These are phyloP conservation scores for Rhizophagus sp. DNA, from an alignment of 192 early-diverging fungal species.

Conservation along the genomic window DNA sequence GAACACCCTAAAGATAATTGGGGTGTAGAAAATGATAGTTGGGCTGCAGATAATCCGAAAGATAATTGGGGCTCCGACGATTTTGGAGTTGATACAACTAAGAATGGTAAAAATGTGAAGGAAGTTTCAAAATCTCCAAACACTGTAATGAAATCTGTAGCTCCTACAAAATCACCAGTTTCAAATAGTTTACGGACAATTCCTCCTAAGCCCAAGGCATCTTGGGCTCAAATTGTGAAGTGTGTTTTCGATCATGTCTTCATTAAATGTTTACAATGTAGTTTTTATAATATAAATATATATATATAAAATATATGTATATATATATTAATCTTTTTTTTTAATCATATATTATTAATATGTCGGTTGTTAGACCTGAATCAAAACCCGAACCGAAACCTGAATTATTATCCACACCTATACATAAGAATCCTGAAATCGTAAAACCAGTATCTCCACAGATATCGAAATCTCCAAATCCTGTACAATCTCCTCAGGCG, in stretches of 20 bases:
- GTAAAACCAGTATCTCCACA: slow-evolving; percentile 34
- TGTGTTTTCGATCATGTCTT: slow-evolving; percentile 37
- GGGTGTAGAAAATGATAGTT: slow-evolving; percentile 13
- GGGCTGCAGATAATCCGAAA: slow-evolving; percentile 5
- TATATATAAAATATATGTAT: too few relatives aligned
- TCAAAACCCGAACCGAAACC: slow-evolving; percentile 51
- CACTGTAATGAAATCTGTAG: slow-evolving; percentile 23
- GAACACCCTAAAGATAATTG: slow-evolving; percentile 8
- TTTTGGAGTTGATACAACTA: not conserved
- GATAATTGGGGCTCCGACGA: slow-evolving; percentile 13
- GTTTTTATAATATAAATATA: too few relatives aligned
- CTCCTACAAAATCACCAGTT: slow-evolving; percentile 21
- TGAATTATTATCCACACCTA: slow-evolving; percentile 33
- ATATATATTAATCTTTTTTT: too few relatives aligned
- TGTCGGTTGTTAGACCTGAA: slow-evolving; percentile 29
- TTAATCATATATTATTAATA: not conserved
- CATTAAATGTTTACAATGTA: not conserved
- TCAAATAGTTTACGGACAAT: slow-evolving; percentile 42
- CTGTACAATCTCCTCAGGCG: slow-evolving; percentile 26
- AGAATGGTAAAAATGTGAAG: slow-evolving; percentile 2
- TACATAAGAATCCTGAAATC: slow-evolving; percentile 35
- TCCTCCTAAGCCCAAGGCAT: slow-evolving; percentile 44
- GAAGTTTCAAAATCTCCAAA: slow-evolving; percentile 14
- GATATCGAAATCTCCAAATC: slow-evolving; percentile 32
- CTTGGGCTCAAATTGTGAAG: slow-evolving; percentile 70